A percentile compares a stretch with the other conserved stretches of the same genome.
These are phyloP conservation scores for Mycena maculata DNA, from an alignment of 768 basidiomycete species.

Conservation along the genomic window DNA sequence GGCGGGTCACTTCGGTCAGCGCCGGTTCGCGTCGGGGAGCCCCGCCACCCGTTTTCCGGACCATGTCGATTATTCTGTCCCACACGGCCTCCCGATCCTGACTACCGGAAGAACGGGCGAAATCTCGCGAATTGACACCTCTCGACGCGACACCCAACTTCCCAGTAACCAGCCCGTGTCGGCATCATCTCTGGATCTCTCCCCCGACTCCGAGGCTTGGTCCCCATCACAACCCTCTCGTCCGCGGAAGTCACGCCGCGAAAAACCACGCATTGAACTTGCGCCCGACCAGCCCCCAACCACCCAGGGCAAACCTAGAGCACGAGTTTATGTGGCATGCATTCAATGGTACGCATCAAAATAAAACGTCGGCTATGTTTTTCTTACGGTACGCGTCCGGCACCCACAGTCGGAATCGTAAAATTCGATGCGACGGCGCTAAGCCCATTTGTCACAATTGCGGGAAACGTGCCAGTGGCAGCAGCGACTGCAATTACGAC, in stretches of 20 bases:
- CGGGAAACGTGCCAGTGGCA: constrained; percentile 58
- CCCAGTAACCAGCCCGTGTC: constrained; percentile 20
- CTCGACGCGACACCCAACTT: constrained; percentile 24
- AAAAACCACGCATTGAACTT: constrained; percentile 72
- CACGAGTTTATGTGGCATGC: constrained; percentile 84
- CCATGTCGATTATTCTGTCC: constrained; percentile 27
- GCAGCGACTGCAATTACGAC: constrained; percentile 73
- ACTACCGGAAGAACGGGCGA: constrained; percentile 21
- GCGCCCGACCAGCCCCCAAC: constrained; percentile 84
- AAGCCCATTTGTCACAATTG: constrained; percentile 85
- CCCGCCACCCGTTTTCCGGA: constrained; percentile 22
- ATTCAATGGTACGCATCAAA: constrained; percentile 69
- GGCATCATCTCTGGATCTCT: constrained; percentile 27
- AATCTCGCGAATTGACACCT: constrained; percentile 32
- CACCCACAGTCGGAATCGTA: constrained; percentile 72
- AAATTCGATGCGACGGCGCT: constrained; percentile 86
- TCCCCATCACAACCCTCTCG: constrained; percentile 26
- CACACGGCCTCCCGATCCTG: constrained; percentile 14
- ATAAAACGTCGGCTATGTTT: constrained; percentile 8
- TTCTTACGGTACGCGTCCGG: constrained; percentile 24
- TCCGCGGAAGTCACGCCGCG: constrained; percentile 59
- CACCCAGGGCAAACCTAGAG: constrained; percentile 81
- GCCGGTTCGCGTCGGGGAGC: constrained; percentile 18
- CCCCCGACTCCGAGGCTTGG: constrained; percentile 32
- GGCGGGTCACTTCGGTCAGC: constrained; percentile 9